Percentiles rank a stretch among this genome's conserved stretches.
These are phyloP conservation scores for Vaccinium macrocarpon DNA, from an alignment of 148 eudicot genomes.

Conservation along the genomic window DNA sequence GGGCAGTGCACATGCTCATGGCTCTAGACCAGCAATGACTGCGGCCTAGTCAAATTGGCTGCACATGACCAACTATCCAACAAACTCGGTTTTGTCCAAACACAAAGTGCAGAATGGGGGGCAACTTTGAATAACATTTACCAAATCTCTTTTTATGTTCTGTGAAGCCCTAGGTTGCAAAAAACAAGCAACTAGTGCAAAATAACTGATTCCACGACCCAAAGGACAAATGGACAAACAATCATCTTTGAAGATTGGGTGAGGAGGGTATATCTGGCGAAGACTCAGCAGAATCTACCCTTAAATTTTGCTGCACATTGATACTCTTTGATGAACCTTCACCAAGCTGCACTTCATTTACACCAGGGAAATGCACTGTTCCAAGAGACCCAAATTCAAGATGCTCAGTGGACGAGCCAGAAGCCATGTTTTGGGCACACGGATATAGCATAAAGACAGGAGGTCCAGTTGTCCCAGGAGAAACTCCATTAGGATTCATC, in stretches of 20 bases:
- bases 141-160: not conserved
- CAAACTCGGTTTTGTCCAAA: not conserved
- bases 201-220: conserved; percentile 2
- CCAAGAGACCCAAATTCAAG: conserved; percentile 45
- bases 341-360: conserved; percentile 19
- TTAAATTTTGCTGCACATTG: not conserved
- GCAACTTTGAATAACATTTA: not conserved
- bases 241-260: conserved; percentile 32
- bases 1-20: conserved; percentile 12
- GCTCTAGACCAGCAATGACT: conserved; percentile 13
- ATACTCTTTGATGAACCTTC: conserved; percentile 10
- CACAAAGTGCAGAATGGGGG: not conserved
- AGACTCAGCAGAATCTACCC: conserved; percentile 32
- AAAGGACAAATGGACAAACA: not conserved
- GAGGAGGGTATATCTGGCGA: conserved; percentile 41
- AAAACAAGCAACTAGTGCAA: not conserved
- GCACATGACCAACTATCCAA: conserved; percentile 1
- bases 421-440: conserved; percentile 34
- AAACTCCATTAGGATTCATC: conserved; percentile 21
- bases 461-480: conserved; percentile 20
- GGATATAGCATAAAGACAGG: conserved; percentile 41
- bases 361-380: conserved; percentile 28
- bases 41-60: conserved; percentile 6
- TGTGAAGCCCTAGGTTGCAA: not conserved
- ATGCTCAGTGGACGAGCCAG: conserved; percentile 34